Evolutionary conservation across 257 asterid genomes (phyloP).

Genomic region (Primulina eburnea): DNA sequence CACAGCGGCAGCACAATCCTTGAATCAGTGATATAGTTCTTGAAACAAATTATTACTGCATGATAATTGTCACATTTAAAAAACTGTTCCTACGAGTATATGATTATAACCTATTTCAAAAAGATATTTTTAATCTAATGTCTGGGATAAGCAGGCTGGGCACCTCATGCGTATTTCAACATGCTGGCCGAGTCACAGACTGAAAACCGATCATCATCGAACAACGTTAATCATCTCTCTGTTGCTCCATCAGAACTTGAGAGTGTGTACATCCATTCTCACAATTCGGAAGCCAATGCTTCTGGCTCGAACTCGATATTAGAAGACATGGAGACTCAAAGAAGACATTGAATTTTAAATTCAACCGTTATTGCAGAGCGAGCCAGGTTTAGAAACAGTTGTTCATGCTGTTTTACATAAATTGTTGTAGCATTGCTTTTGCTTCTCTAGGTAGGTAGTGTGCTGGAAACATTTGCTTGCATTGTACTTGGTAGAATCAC

Average conservation of each 20-base stretch:
- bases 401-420: constrained; percentile 22
- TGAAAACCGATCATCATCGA: constrained; percentile 32
- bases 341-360: constrained; percentile 32
- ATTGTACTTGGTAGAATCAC: constrained; percentile 6
- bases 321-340: constrained; percentile 41
- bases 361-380: constrained; percentile 16
- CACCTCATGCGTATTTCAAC: constrained; percentile 78
- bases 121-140: constrained; percentile 3
- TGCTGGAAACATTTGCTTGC: constrained; percentile 6
- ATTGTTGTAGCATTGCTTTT: constrained; percentile 19
- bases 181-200: constrained; percentile 69
- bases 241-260: constrained; percentile 44
- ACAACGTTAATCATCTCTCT: constrained; percentile 36
- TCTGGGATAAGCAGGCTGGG: constrained; percentile 70
- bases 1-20: neutral
- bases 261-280: constrained; percentile 37
- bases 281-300: constrained; percentile 24
- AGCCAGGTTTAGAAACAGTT: constrained; percentile 25
- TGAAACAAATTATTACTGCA: neutral
- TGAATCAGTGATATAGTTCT: neutral
- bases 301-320: constrained; percentile 32
- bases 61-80: neutral
- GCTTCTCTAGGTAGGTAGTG: constrained; percentile 8
- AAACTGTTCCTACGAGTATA: neutral
- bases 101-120: neutral